These are phyloP conservation scores for Podosphaera fusca DNA, from an alignment of 2,329 filamentous ascomycete species.

Conservation along the genomic window DNA sequence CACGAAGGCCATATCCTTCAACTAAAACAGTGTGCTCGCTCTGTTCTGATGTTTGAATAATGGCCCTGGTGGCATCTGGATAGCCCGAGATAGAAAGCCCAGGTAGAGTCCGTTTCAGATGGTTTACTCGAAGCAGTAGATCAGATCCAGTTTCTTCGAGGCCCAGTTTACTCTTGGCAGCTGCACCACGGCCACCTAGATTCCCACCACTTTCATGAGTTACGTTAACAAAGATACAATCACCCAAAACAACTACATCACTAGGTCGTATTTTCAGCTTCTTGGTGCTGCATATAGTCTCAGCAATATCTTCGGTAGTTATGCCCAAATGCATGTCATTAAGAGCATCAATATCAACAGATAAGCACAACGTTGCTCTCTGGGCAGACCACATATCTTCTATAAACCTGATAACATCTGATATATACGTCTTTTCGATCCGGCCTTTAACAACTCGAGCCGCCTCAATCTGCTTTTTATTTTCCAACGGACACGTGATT, in stretches of 20 bases:
- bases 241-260: conserved; percentile 38
- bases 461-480: conserved; percentile 48
- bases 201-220: conserved; percentile 26
- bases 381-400: conserved; percentile 74
- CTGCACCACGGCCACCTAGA: conserved; percentile 7
- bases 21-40: conserved; percentile 54
- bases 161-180: conserved; percentile 9
- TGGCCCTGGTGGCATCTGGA: conserved; percentile 60
- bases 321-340: conserved; percentile 65
- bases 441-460: conserved; percentile 81
- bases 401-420: conserved; percentile 57
- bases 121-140: conserved; percentile 57
- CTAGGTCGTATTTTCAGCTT: conserved; percentile 53
- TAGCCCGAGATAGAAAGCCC: conserved; percentile 77
- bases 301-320: conserved; percentile 44
- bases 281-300: conserved; percentile 56
- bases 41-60: conserved; percentile 61
- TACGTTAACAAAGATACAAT: conserved; percentile 52
- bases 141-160: conserved; percentile 32
- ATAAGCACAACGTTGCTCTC: conserved; percentile 54
- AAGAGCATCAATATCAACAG: conserved; percentile 60
- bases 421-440: conserved; percentile 83
- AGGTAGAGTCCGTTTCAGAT: conserved; percentile 62
- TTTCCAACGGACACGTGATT: conserved; percentile 67
- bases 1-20: conserved; percentile 75